Evolutionary conservation across 1,139 yeast genomes (phyloP).

Genomic region (Yarrowia galli): DNA sequence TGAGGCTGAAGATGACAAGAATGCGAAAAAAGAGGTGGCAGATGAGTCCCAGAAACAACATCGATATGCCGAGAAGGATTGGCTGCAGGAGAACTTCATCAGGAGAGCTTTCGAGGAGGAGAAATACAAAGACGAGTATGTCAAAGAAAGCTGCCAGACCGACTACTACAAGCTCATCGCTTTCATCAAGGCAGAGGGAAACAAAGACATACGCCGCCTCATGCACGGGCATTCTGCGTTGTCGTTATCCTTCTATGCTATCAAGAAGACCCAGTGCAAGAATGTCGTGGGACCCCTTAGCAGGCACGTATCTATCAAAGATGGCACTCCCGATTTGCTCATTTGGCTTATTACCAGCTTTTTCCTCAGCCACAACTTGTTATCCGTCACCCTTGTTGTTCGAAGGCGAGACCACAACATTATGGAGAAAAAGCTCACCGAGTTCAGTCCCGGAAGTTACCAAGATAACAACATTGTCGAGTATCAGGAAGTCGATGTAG

Average conservation of each 20-base stretch:
- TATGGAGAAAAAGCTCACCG: neutral
- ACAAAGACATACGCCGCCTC: neutral
- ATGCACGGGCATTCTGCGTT: neutral
- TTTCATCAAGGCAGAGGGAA: neutral
- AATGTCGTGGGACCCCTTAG: neutral
- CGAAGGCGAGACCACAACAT: neutral
- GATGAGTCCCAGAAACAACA: neutral
- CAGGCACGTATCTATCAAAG: neutral
- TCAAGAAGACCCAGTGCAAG: neutral
- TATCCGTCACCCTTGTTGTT: neutral
- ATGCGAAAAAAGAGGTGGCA: too few species aligned
- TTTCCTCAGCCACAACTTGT: neutral
- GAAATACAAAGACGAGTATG: neutral
- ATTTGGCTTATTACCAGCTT: neutral
- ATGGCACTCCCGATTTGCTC: neutral
- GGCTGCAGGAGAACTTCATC: neutral
- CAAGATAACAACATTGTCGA: neutral
- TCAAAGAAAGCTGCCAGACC: neutral
- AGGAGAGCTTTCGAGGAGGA: too few species aligned
- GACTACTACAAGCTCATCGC: neutral
- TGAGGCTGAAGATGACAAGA: neutral
- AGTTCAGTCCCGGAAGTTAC: neutral
- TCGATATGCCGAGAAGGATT: neutral
- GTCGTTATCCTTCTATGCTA: neutral
- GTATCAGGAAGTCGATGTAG: neutral